phyloP scores from a whole-genome alignment of 1,139 yeast genomes.

The Magnusiomyces sp. region DNA sequence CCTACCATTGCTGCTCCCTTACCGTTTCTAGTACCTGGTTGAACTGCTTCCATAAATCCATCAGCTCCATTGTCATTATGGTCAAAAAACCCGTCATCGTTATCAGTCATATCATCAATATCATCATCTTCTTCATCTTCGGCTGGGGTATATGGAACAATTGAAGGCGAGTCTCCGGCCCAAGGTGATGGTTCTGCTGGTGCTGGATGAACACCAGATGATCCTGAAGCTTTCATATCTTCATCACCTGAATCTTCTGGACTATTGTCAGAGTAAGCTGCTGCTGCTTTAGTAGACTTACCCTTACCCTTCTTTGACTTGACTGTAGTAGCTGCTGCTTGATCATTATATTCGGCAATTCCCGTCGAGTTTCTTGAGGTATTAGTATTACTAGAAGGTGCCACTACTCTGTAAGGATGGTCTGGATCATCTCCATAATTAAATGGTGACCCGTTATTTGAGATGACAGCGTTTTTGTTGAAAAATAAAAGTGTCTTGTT shows the following conservation, averaged over 20 bases:
- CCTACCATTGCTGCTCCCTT: slow-evolving; percentile 56
- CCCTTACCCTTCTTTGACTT: no score
- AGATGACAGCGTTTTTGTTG: no score
- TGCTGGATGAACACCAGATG: neutral
- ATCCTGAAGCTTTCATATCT: neutral
- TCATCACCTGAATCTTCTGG: slow-evolving; percentile 1
- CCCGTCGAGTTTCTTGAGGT: no score
- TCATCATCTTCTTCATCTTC: slow-evolving; percentile 6
- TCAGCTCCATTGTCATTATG: slow-evolving; percentile 8
- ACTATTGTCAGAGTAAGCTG: no score
- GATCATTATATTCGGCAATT: no score
- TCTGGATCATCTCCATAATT: no score
- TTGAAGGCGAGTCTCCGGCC: neutral
- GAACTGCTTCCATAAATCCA: slow-evolving; percentile 10
- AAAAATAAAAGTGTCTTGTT: no score
- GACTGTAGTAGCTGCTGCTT: no score
- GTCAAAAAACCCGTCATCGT: slow-evolving; percentile 3
- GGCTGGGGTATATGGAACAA: neutral
- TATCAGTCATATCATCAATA: slow-evolving; percentile 3
- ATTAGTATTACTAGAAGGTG: no score
- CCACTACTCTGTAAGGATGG: no score
- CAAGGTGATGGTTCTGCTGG: slow-evolving; percentile 1
- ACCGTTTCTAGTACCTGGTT: slow-evolving; percentile 36
- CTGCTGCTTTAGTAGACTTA: no score
- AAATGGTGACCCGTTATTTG: no score